phyloP scores from a whole-genome alignment of 2,329 filamentous ascomycete genomes.

The Exophiala alcalophila region DNA sequence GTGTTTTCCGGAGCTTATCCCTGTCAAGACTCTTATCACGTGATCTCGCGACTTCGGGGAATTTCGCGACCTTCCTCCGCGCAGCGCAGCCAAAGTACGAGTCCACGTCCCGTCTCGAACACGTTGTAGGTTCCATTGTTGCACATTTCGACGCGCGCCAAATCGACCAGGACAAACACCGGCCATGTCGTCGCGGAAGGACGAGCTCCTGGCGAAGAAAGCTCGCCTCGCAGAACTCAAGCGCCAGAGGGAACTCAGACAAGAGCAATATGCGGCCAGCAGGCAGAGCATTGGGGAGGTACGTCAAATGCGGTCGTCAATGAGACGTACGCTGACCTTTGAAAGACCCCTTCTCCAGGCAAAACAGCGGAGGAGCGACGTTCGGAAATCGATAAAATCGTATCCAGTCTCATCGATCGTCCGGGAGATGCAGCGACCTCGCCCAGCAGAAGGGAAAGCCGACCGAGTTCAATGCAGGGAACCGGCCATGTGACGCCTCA shows the following conservation, averaged over 20 bases:
- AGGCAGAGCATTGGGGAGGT: constrained; percentile 75
- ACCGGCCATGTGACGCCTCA: constrained; percentile 76
- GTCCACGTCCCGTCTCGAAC: too few relatives aligned
- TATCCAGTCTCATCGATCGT: constrained; percentile 79
- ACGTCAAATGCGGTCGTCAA: constrained; percentile 34
- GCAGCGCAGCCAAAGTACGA: too few relatives aligned
- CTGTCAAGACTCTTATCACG: constrained; percentile 17
- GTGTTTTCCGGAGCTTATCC: constrained; percentile 18
- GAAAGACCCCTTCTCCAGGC: constrained; percentile 25
- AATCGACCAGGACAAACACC: background rate
- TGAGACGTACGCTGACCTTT: constrained; percentile 9
- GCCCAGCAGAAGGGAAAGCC: constrained; percentile 56
- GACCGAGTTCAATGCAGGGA: constrained; percentile 83
- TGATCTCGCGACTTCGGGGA: constrained; percentile 15
- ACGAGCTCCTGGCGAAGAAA: constrained; percentile 95
- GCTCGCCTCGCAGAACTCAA: constrained; percentile 96
- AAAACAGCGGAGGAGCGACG: constrained; percentile 27
- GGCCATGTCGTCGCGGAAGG: constrained; percentile 63
- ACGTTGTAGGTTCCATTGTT: too few relatives aligned
- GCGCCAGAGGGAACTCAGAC: constrained; percentile 79
- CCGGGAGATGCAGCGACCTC: constrained; percentile 39
- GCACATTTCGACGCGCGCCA: too few relatives aligned
- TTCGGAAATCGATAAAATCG: constrained; percentile 62
- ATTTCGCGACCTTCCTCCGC: constrained; percentile 3
- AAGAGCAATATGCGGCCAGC: constrained; percentile 68